Base-by-base conservation (phyloP, 129 eudicot species). In the Pulicaria dysenterica region DNA sequence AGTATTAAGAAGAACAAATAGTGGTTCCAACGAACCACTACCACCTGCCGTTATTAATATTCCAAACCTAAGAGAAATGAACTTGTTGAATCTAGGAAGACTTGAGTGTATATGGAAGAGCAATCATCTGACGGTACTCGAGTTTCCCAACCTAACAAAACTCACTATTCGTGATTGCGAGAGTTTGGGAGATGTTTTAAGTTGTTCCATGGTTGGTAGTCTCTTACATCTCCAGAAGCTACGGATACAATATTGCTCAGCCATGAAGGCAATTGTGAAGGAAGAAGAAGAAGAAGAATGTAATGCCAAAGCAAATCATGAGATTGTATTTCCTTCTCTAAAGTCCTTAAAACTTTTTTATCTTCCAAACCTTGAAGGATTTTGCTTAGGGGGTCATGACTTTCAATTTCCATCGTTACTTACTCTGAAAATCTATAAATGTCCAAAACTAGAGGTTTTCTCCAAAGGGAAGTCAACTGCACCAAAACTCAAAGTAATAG, bases 361-460 rank as follows among this genome's bases (percentile, higher is more conserved):
- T 0, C 56, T 66, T 66, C 0, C 5, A 6, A 66, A 31, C 12
- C 58, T 46, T 44, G 31, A 34, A 24, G 5, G 58, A 13, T 38
- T 60, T 38, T 60, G 10, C 10, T 38, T 60, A 15, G 66, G 19
- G 10, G 36, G 34, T 41, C 55, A 44, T 38, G 55, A 10, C 11
- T 45, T 47, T 67, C 2, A 6, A 49, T 67, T 46, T 60, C 73
- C 46, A 49, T 67, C 37, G 3, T 48, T 67, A 48, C 9, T 48
- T 36, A 37, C 59, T 31, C 8, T 67, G 47, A 9, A 49, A 49
- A 51, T 69, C 61, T 8, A 8, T 7, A 0, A 14, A 1, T 69
- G 73, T 51, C 47, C 60, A 15, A 7, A 49, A 7, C 14, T 50
- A 50, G 38, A 55, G n/a, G 61, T 68, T 68, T 68, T 68, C 73